These are phyloP conservation scores for Zymoseptoria crescenta DNA, from an alignment of 2,329 filamentous ascomycete species.

Conservation along the genomic window DNA sequence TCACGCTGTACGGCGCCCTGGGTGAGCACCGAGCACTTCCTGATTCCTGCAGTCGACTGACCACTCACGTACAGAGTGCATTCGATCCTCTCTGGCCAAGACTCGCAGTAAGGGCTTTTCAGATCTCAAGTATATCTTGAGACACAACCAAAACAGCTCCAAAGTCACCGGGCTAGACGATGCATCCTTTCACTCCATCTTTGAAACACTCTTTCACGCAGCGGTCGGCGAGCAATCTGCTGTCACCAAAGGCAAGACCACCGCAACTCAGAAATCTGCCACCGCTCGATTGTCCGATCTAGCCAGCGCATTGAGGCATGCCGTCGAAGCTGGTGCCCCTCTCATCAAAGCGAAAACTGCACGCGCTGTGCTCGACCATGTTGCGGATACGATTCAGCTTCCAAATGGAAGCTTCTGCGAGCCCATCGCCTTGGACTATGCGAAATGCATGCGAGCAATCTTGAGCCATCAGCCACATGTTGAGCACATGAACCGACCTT, in stretches of 20 bases:
- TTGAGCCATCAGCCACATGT: slow-evolving; percentile 68
- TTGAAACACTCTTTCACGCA: slow-evolving; percentile 70
- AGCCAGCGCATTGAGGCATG: slow-evolving; percentile 62
- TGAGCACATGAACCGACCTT: slow-evolving; percentile 54
- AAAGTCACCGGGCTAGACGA: slow-evolving; percentile 51
- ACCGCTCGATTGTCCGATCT: slow-evolving; percentile 57
- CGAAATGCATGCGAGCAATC: slow-evolving; percentile 64
- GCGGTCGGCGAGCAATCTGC: slow-evolving; percentile 58
- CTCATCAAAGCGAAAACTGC: slow-evolving; percentile 64
- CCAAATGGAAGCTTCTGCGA: slow-evolving; percentile 60
- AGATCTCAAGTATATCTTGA: slow-evolving; percentile 50
- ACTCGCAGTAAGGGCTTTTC: slow-evolving; percentile 46
- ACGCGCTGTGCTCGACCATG: slow-evolving; percentile 71
- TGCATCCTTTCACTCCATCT: slow-evolving; percentile 71
- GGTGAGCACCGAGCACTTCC: slow-evolving; percentile 10
- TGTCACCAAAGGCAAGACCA: slow-evolving; percentile 49
- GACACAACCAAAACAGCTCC: slow-evolving; percentile 42
- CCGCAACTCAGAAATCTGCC: slow-evolving; percentile 30
- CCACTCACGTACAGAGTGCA: slow-evolving; percentile 23
- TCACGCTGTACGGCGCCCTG: slow-evolving; percentile 9
- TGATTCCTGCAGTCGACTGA: neutral
- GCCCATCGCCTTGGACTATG: slow-evolving; percentile 67
- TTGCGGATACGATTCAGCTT: slow-evolving; percentile 53
- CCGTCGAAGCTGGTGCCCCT: slow-evolving; percentile 60
- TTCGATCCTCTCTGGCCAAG: slow-evolving; percentile 37